Percentiles rank a stretch among this genome's conserved stretches.
Evolutionary conservation across 148 eudicot genomes (phyloP).

Genomic region (Spergularia marina): DNA sequence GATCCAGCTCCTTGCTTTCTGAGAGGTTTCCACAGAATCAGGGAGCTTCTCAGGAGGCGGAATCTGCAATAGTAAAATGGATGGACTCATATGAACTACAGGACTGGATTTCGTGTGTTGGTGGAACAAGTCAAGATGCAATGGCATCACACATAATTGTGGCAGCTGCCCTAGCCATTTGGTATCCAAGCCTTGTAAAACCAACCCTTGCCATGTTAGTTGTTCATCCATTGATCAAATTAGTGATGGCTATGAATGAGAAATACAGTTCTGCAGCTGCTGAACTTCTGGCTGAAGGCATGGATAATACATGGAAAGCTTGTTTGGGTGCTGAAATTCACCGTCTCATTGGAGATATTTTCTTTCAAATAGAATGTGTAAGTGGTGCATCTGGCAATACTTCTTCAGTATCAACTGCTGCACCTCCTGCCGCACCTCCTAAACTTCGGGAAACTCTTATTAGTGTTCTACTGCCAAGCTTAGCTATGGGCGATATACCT

Average conservation of each 20-base stretch:
- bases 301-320: slow-evolving; percentile 92
- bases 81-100: slow-evolving; percentile 84
- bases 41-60: slow-evolving; percentile 37
- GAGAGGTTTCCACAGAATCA: slow-evolving; percentile 27
- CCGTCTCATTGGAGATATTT: slow-evolving; percentile 76
- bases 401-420: slow-evolving; percentile 41
- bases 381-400: slow-evolving; percentile 56
- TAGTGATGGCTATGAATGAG: slow-evolving; percentile 94
- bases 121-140: slow-evolving; percentile 96
- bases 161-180: slow-evolving; percentile 87
- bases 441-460: slow-evolving; percentile 73
- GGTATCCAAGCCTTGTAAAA: slow-evolving; percentile 97
- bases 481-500: slow-evolving; percentile 85
- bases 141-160: slow-evolving; percentile 95
- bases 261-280: slow-evolving; percentile 92
- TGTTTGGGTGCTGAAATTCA: slow-evolving; percentile 86
- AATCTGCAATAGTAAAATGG: slow-evolving; percentile 63
- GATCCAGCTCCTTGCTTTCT: slow-evolving; percentile 23
- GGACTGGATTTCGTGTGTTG: slow-evolving; percentile 95
- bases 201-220: slow-evolving; percentile 62
- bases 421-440: slow-evolving; percentile 59
- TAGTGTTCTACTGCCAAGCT: slow-evolving; percentile 82
- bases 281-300: slow-evolving; percentile 96
- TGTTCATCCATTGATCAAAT: slow-evolving; percentile 74
- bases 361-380: slow-evolving; percentile 90